Evolutionary conservation across 2,329 filamentous ascomycete genomes (phyloP).

Genomic region (Sarocladium kiliense): DNA sequence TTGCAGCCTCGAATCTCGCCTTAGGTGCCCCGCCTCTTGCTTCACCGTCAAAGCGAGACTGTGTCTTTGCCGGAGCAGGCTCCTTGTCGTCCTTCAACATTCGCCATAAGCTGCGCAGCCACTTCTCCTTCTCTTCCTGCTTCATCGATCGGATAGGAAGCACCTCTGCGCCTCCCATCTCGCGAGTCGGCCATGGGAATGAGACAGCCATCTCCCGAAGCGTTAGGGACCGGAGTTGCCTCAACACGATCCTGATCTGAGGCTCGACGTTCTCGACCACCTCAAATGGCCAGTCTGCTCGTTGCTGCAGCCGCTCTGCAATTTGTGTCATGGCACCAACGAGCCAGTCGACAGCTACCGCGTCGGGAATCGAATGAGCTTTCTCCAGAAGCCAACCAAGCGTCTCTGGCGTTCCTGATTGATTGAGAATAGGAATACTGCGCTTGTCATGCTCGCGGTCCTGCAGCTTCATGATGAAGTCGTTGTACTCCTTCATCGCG

Average conservation of each 20-base stretch:
- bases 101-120: slow-evolving; percentile 25
- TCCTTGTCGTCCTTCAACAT: slow-evolving; percentile 19
- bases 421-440: slow-evolving; percentile 29
- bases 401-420: slow-evolving; percentile 27
- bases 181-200: slow-evolving; percentile 30
- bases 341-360: slow-evolving; percentile 28
- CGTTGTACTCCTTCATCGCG: slow-evolving; percentile 27
- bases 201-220: slow-evolving; percentile 30
- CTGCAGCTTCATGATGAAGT: slow-evolving; percentile 30
- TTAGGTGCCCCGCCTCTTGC: slow-evolving; percentile 10
- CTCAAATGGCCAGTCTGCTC: slow-evolving; percentile 25
- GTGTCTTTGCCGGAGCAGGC: slow-evolving; percentile 1
- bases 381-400: slow-evolving; percentile 28
- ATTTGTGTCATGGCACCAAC: slow-evolving; percentile 25
- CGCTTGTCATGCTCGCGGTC: slow-evolving; percentile 30
- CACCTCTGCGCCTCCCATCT: slow-evolving; percentile 30
- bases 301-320: slow-evolving; percentile 23
- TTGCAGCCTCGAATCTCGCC: slow-evolving; percentile 16
- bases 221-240: slow-evolving; percentile 23
- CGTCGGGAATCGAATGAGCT: slow-evolving; percentile 24
- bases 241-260: slow-evolving; percentile 26
- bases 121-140: slow-evolving; percentile 28
- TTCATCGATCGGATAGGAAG: slow-evolving; percentile 29
- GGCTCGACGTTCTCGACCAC: slow-evolving; percentile 24
- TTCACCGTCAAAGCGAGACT: slow-evolving; percentile 11